Evolutionary conservation across 805 yeast species (phyloP).

Genomic region (Starmerella apis): DNA sequence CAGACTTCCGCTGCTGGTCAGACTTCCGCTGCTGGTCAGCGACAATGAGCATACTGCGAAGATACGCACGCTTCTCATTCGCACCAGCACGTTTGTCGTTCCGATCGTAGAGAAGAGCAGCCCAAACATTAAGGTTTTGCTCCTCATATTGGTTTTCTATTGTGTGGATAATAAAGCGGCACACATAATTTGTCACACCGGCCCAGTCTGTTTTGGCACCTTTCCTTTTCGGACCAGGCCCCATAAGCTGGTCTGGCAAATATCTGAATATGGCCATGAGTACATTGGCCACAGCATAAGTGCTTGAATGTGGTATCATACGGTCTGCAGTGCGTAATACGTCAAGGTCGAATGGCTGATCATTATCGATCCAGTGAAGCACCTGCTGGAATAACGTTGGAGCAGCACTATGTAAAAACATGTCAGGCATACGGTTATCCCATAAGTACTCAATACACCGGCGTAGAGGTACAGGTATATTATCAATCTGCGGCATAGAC

Average conservation of each 20-base stretch:
- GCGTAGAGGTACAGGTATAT: constrained; percentile 32
- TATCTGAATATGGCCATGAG: constrained; percentile 19
- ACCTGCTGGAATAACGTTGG: constrained; percentile 24
- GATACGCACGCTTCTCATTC: constrained; percentile 19
- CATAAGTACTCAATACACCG: constrained; percentile 32
- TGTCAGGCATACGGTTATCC: constrained; percentile 21
- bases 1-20: background rate
- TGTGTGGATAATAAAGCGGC: constrained; percentile 9
- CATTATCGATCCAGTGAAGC: constrained; percentile 32
- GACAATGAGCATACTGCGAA: constrained; percentile 14
- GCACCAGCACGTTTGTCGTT: constrained; percentile 16
- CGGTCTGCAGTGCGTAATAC: constrained; percentile 27
- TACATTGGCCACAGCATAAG: constrained; percentile 35
- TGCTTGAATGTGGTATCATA: constrained; percentile 32
- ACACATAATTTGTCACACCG: constrained; percentile 7
- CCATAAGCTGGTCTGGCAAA: constrained; percentile 20
- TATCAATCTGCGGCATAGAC: constrained; percentile 11
- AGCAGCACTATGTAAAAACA: constrained; percentile 26
- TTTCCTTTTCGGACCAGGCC: constrained; percentile 13
- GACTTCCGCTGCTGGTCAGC: constrained; percentile 7
- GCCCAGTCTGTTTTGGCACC: background rate
- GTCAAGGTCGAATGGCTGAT: constrained; percentile 28
- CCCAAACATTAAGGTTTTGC: constrained; percentile 15
- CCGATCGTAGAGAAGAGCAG: constrained; percentile 19
- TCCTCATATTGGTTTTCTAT: constrained; percentile 5